Conservation (phyloP, 2,329 filamentous ascomycete genomes). For the Chaetomiaceae sp. region DNA sequence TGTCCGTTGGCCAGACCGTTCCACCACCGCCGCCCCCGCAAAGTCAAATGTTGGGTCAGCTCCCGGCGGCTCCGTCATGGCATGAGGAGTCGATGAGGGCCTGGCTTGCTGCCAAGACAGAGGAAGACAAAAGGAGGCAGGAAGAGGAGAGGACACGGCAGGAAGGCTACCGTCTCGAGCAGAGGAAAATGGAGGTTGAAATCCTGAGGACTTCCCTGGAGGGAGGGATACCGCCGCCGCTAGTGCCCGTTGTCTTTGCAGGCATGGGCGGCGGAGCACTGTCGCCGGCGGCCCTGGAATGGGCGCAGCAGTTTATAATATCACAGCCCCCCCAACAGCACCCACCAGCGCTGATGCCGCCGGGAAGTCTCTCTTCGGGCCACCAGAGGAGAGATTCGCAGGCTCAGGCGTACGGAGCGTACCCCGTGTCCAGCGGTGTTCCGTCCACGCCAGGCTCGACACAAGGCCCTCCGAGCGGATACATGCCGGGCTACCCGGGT, state of each 20-base stretch:
- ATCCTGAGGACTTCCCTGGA: slow-evolving; percentile 66
- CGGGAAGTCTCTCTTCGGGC: slow-evolving; percentile 50
- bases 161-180: slow-evolving; percentile 65
- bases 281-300: slow-evolving; percentile 59
- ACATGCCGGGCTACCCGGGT: slow-evolving; percentile 41
- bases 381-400: slow-evolving; percentile 51
- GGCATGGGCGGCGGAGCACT: slow-evolving; percentile 63
- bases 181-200: slow-evolving; percentile 66
- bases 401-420: slow-evolving; percentile 40
- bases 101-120: slow-evolving; percentile 66
- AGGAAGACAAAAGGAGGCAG: slow-evolving; percentile 69
- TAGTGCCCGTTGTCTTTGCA: slow-evolving; percentile 72
- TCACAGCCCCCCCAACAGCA: slow-evolving; percentile 45
- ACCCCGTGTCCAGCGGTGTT: slow-evolving; percentile 39
- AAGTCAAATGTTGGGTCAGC: slow-evolving; percentile 45
- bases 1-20: slow-evolving; percentile 25
- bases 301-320: slow-evolving; percentile 62
- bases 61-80: slow-evolving; percentile 64
- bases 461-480: slow-evolving; percentile 38
- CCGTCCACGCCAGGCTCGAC: slow-evolving; percentile 42
- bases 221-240: slow-evolving; percentile 66
- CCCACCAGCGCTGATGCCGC: slow-evolving; percentile 48
- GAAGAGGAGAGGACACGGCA: slow-evolving; percentile 67
- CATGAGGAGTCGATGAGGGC: slow-evolving; percentile 68
- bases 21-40: slow-evolving; percentile 32